Conservation (phyloP, 148 eudicot species). For the Selenicereus undatus region DNA sequence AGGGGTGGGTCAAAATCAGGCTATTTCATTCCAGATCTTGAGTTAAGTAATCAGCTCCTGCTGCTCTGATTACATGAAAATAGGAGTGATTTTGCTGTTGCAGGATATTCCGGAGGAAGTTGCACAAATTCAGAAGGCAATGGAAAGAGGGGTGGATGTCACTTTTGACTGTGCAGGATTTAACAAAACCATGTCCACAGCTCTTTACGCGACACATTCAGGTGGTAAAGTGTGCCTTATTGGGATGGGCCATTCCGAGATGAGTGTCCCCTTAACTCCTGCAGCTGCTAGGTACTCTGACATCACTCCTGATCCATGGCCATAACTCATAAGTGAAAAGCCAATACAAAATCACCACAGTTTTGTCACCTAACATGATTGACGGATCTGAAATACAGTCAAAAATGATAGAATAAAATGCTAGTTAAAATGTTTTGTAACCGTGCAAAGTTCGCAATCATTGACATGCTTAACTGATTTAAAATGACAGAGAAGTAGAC, state of each 20-base stretch:
- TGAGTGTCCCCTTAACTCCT: slow-evolving; percentile 81
- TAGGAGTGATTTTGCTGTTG: background rate
- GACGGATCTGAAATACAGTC: too few species aligned
- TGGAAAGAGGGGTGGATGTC: slow-evolving; percentile 62
- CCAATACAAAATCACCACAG: too few species aligned
- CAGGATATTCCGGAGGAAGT: slow-evolving; percentile 66
- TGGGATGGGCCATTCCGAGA: slow-evolving; percentile 75
- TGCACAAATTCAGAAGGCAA: slow-evolving; percentile 46
- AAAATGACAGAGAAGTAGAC: too few species aligned
- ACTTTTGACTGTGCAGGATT: slow-evolving; percentile 86
- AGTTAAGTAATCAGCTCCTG: background rate
- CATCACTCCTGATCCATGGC: too few species aligned
- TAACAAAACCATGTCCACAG: slow-evolving; percentile 83
- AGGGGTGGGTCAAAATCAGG: too few species aligned
- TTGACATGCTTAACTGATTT: too few species aligned
- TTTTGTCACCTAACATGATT: too few species aligned
- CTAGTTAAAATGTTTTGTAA: too few species aligned
- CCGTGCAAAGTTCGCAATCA: too few species aligned
- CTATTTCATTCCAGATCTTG: too few species aligned
- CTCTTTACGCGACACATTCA: slow-evolving; percentile 62
- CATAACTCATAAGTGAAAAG: too few species aligned
- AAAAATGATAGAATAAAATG: too few species aligned
- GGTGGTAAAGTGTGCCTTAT: slow-evolving; percentile 92
- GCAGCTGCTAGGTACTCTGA: slow-evolving; percentile 76
- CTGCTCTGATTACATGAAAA: background rate